phyloP scores from a whole-genome alignment of 305 asterid species.

The Petunia hybrid region DNA sequence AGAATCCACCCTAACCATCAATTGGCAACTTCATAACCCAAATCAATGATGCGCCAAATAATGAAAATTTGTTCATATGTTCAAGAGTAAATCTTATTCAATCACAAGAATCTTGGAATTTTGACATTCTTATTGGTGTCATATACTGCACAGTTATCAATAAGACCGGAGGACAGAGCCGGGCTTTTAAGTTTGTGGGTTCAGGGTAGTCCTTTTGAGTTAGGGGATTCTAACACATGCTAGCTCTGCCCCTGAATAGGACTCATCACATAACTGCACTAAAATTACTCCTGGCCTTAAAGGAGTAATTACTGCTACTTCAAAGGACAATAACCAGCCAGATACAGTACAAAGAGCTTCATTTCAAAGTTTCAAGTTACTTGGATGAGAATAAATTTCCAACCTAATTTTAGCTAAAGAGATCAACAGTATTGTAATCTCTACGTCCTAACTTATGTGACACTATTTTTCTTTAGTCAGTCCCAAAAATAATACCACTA shows the following conservation, averaged over 20 bases:
- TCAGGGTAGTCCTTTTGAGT: no score
- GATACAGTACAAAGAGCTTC: neutral
- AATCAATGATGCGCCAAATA: neutral
- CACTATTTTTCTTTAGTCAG: no score
- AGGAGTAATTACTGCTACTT: neutral
- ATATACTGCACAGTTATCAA: slow-evolving; percentile 11
- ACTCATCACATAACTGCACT: neutral
- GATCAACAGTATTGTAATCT: no score
- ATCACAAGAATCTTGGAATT: neutral
- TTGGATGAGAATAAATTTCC: neutral
- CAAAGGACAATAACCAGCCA: neutral
- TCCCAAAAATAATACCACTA: no score
- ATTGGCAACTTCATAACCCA: neutral
- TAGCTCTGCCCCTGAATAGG: neutral
- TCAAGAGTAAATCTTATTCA: neutral
- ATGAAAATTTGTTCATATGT: neutral
- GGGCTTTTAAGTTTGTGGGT: no score
- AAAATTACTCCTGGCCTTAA: neutral
- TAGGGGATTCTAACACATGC: no score
- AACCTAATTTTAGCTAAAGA: neutral
- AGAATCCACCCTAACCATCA: slow-evolving; percentile 25
- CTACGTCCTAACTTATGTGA: no score
- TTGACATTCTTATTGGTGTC: neutral
- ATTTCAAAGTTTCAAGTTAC: neutral
- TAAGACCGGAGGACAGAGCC: no score